Conservation (phyloP, 345 rosid genomes). For the Citropsis articulata region DNA sequence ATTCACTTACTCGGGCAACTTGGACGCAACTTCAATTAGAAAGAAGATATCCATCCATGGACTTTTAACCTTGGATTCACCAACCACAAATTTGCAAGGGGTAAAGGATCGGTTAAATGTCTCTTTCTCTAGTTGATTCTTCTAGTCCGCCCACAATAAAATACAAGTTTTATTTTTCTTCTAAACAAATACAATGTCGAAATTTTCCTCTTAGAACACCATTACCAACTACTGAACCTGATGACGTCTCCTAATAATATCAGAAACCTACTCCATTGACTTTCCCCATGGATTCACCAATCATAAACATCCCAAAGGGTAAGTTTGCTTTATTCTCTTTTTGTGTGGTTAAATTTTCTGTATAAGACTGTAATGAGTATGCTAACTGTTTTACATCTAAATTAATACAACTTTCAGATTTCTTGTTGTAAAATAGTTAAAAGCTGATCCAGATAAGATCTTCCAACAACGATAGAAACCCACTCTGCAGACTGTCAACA, state of each 20-base stretch:
- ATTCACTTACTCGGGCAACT: neutral
- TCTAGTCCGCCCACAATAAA: neutral
- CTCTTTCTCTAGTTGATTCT: neutral
- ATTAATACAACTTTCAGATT: neutral
- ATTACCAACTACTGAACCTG: neutral
- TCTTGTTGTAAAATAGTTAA: neutral
- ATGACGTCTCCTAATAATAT: neutral
- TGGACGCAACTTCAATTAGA: neutral
- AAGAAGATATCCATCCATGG: neutral
- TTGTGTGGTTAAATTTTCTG: neutral
- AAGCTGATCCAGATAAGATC: neutral
- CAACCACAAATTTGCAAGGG: neutral
- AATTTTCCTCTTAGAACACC: neutral
- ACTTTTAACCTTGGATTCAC: neutral
- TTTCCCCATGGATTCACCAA: neutral
- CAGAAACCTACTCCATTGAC: neutral
- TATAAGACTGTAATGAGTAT: neutral
- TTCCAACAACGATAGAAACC: neutral
- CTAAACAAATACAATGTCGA: neutral
- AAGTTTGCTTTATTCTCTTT: neutral
- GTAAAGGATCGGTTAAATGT: neutral
- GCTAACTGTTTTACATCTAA: neutral
- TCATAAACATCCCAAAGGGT: neutral
- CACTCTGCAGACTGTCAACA: neutral
- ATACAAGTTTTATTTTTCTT: neutral